Evolutionary conservation across 1,284 basidiomycete genomes (phyloP).

Genomic region (Fomitopsis schrenkii): DNA sequence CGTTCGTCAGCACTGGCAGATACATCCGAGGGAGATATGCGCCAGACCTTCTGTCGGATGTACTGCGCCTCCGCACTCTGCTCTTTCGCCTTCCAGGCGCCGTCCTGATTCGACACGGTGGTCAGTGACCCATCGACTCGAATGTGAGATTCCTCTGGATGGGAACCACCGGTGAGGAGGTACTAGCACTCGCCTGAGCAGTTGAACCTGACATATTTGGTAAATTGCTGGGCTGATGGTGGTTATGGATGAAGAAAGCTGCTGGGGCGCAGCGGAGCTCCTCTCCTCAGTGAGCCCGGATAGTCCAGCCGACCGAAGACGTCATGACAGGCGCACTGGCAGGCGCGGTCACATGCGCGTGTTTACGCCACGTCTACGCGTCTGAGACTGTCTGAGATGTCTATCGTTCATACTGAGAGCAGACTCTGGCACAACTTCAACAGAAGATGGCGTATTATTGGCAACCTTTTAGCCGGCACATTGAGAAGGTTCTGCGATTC

Average conservation of each 20-base stretch:
- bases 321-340: background rate
- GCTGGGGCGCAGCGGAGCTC: background rate
- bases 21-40: background rate
- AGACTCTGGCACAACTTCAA: too few species aligned
- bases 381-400: too few species aligned
- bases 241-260: background rate
- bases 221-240: background rate
- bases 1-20: background rate
- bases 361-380: too few species aligned
- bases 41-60: slow-evolving; percentile 26
- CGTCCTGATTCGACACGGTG: slow-evolving; percentile 17
- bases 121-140: background rate
- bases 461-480: too few species aligned
- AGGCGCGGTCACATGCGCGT: background rate
- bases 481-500: too few species aligned
- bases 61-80: slow-evolving; percentile 30
- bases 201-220: background rate
- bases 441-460: too few species aligned
- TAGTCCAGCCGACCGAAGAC: background rate
- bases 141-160: too few species aligned
- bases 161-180: background rate
- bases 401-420: too few species aligned
- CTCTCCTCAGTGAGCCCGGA: background rate
- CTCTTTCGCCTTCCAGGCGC: slow-evolving; percentile 27
- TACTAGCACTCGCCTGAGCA: background rate